Conservation (phyloP, 148 eudicot species). For the Beta vulgaris region DNA sequence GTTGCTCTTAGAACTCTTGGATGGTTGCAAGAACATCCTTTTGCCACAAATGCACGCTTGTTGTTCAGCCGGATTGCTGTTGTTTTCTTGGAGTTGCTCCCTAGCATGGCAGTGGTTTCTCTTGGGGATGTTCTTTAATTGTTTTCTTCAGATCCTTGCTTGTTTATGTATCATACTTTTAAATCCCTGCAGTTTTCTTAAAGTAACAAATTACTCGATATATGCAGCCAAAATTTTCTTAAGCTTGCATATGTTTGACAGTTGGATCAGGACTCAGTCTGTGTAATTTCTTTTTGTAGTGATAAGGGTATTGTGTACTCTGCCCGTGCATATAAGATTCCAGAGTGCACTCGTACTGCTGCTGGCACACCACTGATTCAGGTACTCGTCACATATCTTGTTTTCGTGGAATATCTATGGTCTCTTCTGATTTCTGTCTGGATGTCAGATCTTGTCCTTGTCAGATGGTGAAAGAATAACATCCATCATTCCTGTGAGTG, state of each 20-base stretch:
- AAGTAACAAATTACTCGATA: not conserved
- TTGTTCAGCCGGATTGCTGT: too few species aligned
- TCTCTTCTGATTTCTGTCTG: slow-evolving; percentile 17
- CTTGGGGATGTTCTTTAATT: too few species aligned
- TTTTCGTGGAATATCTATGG: slow-evolving; percentile 9
- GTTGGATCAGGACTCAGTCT: slow-evolving; percentile 10
- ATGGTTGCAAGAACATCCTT: not conserved
- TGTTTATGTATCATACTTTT: too few species aligned
- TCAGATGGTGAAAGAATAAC: slow-evolving; percentile 94
- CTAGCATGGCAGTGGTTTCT: not conserved
- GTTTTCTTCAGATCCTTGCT: too few species aligned
- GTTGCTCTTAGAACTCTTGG: too few species aligned
- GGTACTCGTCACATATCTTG: slow-evolving; percentile 34
- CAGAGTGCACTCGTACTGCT: slow-evolving; percentile 90
- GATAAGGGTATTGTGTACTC: slow-evolving; percentile 89
- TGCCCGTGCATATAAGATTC: slow-evolving; percentile 87
- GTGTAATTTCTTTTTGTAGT: slow-evolving; percentile 43
- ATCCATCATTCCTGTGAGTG: slow-evolving; percentile 88
- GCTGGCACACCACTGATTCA: slow-evolving; percentile 94
- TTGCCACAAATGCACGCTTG: too few species aligned
- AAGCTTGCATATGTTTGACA: not conserved
- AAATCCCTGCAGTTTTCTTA: not conserved
- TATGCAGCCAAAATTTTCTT: not conserved
- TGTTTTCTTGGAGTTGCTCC: not conserved
- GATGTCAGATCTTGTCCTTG: slow-evolving; percentile 70